Percentiles rank a stretch among this genome's conserved stretches.
These are phyloP conservation scores for Xanthoconium separans DNA, from an alignment of 1,284 basidiomycete species.

Conservation along the genomic window DNA sequence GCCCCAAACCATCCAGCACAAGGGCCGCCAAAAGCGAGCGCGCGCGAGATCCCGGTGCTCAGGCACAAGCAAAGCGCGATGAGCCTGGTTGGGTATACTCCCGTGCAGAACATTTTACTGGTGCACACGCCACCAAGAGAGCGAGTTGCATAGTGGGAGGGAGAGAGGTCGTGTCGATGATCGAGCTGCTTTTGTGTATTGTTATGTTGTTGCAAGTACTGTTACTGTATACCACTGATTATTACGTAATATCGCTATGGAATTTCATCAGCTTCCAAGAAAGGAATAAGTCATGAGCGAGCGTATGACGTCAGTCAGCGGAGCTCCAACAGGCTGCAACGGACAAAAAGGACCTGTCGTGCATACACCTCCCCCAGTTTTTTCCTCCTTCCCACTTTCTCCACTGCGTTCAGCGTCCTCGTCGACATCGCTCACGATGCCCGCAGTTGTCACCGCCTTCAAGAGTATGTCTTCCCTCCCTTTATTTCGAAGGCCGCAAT, in stretches of 20 bases:
- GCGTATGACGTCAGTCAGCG: conserved; percentile 34
- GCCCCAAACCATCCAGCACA: conserved; percentile 44
- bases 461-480: conserved; percentile 51
- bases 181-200: no score
- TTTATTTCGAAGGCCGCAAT: conserved; percentile 6
- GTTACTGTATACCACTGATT: no score
- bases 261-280: conserved; percentile 4
- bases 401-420: background rate
- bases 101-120: conserved; percentile 67
- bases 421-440: conserved; percentile 22
- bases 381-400: background rate
- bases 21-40: conserved; percentile 42
- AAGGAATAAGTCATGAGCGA: conserved; percentile 1
- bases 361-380: conserved; percentile 10
- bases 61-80: conserved; percentile 54
- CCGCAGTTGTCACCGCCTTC: conserved; percentile 64
- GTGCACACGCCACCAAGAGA: conserved; percentile 64
- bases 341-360: conserved; percentile 35
- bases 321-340: conserved; percentile 31
- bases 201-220: background rate
- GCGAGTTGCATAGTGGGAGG: conserved; percentile 22
- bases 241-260: background rate
- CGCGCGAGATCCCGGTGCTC: conserved; percentile 44
- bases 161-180: conserved; percentile 11
- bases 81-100: conserved; percentile 66